phyloP scores from a whole-genome alignment of 352 stramenopile genomes.

The Phytophthora tentaculata region DNA sequence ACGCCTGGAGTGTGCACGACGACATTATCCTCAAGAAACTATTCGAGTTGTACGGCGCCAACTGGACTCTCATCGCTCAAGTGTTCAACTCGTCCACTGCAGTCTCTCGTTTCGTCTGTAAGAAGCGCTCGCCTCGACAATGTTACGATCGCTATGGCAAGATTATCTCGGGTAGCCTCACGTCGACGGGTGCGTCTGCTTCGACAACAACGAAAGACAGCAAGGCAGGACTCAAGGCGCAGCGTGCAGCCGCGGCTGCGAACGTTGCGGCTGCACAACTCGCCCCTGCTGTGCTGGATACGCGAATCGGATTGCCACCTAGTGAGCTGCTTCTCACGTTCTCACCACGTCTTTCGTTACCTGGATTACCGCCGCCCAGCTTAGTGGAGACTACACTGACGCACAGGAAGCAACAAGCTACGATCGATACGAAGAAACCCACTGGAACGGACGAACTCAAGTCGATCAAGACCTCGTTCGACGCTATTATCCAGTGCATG shows the following conservation, averaged over 20 bases:
- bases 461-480: slow-evolving; percentile 82
- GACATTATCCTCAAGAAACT: slow-evolving; percentile 86
- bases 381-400: slow-evolving; percentile 62
- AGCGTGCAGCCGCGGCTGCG: slow-evolving; percentile 45
- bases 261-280: slow-evolving; percentile 43
- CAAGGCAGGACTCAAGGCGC: slow-evolving; percentile 50
- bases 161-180: slow-evolving; percentile 69
- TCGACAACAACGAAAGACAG: slow-evolving; percentile 63
- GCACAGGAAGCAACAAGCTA: slow-evolving; percentile 49
- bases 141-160: slow-evolving; percentile 89
- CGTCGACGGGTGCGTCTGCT: slow-evolving; percentile 11
- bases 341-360: slow-evolving; percentile 50
- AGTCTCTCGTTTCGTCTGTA: slow-evolving; percentile 75
- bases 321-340: slow-evolving; percentile 68
- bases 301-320: slow-evolving; percentile 63
- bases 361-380: slow-evolving; percentile 63
- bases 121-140: slow-evolving; percentile 81
- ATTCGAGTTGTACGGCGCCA: slow-evolving; percentile 86
- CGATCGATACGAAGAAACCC: slow-evolving; percentile 21
- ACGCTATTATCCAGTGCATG: slow-evolving; percentile 88
- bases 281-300: slow-evolving; percentile 55
- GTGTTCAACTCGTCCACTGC: slow-evolving; percentile 79
- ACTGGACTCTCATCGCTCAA: slow-evolving; percentile 89
- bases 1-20: slow-evolving; percentile 75
- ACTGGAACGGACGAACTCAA: slow-evolving; percentile 69